Evolutionary conservation across 257 asterid species (phyloP).

Genomic region (Ajuga chamaepitys): DNA sequence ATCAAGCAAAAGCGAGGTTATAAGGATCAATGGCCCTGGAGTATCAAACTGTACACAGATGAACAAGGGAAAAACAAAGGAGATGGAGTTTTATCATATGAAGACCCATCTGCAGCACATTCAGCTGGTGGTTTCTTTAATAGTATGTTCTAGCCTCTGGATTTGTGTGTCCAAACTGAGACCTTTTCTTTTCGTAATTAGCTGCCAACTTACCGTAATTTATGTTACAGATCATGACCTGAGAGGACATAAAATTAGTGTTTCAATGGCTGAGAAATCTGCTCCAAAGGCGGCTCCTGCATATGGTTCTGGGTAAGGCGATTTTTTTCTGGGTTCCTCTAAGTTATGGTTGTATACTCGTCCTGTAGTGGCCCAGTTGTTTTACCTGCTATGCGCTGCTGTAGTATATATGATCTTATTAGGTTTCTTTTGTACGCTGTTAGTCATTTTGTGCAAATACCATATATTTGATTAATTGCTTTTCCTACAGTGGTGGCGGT

Average conservation of each 20-base stretch:
- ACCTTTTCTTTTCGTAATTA: neutral
- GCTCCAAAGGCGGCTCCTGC: constrained; percentile 84
- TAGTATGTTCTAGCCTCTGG: constrained; percentile 34
- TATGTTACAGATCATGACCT: constrained; percentile 54
- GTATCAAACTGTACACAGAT: constrained; percentile 88
- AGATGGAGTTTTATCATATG: constrained; percentile 92
- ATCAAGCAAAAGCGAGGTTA: constrained; percentile 97
- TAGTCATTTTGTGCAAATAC: neutral
- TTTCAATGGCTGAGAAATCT: constrained; percentile 95
- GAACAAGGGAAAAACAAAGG: constrained; percentile 97
- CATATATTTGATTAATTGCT: constrained; percentile 18
- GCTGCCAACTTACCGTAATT: neutral
- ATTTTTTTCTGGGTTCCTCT: neutral
- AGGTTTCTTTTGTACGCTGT: too few relatives aligned
- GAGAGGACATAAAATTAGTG: constrained; percentile 80
- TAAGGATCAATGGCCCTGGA: constrained; percentile 99
- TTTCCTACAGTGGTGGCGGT: constrained; percentile 72
- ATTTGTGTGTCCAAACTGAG: neutral
- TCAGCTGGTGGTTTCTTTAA: constrained; percentile 96
- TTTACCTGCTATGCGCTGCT: neutral
- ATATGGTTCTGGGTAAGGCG: constrained; percentile 72
- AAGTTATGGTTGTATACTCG: too few relatives aligned
- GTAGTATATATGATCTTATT: neutral
- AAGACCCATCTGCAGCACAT: constrained; percentile 99
- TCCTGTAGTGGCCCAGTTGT: neutral